Conservation (phyloP, 352 stramenopile genomes). For the Phytophthora crassamura region DNA sequence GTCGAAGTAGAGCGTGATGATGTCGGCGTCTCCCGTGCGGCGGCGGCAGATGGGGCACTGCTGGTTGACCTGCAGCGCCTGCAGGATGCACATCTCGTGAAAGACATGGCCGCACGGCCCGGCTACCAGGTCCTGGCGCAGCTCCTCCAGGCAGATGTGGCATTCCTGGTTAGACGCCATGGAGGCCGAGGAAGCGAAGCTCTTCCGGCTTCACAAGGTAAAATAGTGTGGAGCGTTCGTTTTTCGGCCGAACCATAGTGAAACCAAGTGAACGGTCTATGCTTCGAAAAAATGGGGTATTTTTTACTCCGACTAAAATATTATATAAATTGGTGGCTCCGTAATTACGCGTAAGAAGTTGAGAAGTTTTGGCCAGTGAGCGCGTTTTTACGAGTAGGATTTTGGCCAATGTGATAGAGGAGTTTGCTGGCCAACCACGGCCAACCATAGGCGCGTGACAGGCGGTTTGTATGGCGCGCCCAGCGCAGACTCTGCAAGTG, state of each 20-base stretch:
- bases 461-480: slow-evolving; percentile 40
- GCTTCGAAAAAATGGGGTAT: no score
- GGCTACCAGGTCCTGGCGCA: slow-evolving; percentile 63
- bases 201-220: not conserved
- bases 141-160: slow-evolving; percentile 86
- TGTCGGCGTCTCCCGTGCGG: slow-evolving; percentile 42
- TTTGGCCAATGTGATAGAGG: not conserved
- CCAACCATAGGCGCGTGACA: slow-evolving; percentile 37
- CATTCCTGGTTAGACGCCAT: slow-evolving; percentile 61
- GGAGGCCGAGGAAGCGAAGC: not conserved
- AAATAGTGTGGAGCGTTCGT: no score
- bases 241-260: no score
- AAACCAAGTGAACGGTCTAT: no score
- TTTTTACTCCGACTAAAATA: no score
- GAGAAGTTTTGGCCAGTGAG: no score
- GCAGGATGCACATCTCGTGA: slow-evolving; percentile 73
- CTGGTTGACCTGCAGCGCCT: slow-evolving; percentile 72
- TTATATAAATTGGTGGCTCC: no score
- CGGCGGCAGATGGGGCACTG: slow-evolving; percentile 81
- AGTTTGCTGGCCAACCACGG: slow-evolving; percentile 47
- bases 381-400: not conserved
- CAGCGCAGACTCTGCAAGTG: slow-evolving; percentile 42
- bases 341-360: slow-evolving; percentile 19
- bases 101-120: slow-evolving; percentile 79
- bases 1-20: slow-evolving; percentile 78